phyloP scores from a whole-genome alignment of 2,329 filamentous ascomycete species.

The Pseudogymnoascus sp. region DNA sequence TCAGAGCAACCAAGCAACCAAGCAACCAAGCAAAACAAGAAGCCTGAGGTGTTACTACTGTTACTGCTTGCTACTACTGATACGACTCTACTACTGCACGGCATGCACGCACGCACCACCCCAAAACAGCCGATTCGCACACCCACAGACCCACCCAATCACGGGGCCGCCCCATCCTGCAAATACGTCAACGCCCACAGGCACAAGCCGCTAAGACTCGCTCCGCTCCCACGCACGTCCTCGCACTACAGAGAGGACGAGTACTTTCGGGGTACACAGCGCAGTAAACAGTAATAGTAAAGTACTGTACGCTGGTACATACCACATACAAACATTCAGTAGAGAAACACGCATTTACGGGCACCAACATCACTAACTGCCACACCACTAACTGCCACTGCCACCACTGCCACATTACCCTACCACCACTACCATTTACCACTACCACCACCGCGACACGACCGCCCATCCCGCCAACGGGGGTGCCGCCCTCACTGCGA shows the following conservation, averaged over 20 bases:
- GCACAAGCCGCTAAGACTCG: not conserved
- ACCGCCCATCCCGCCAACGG: not conserved
- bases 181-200: not conserved
- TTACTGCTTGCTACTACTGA: not conserved
- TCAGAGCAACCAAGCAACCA: too few species aligned
- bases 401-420: not conserved
- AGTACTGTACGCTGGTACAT: not conserved
- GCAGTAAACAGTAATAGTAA: not conserved
- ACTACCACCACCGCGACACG: not conserved
- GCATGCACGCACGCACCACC: not conserved
- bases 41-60: not conserved
- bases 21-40: not conserved
- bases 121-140: slow-evolving; percentile 1
- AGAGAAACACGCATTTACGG: not conserved
- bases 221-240: not conserved
- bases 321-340: not conserved
- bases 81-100: not conserved
- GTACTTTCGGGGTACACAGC: not conserved
- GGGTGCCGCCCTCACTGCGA: not conserved
- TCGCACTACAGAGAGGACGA: not conserved
- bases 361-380: not conserved
- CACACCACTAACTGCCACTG: not conserved
- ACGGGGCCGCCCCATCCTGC: not conserved
- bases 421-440: not conserved
- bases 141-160: not conserved